Percentiles rank a stretch among this genome's conserved stretches.
These are phyloP conservation scores for Naegleria fowleri DNA, from an alignment of 208 protist species.

Conservation along the genomic window DNA sequence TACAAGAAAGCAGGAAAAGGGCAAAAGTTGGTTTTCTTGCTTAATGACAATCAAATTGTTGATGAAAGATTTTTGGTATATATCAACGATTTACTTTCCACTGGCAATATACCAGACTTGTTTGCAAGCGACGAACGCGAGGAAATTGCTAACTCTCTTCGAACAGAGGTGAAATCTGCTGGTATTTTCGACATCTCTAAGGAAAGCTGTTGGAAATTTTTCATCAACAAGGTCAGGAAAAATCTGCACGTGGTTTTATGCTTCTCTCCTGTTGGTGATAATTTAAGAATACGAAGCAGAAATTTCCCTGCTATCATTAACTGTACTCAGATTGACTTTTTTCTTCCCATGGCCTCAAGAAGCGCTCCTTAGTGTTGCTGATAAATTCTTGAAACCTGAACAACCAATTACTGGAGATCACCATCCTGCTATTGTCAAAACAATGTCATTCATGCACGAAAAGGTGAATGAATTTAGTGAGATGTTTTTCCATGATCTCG, in stretches of 20 bases:
- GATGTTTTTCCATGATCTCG: conserved; percentile 49
- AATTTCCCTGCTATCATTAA: conserved; percentile 73
- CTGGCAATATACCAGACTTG: conserved; percentile 51
- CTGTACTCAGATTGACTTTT: conserved; percentile 72
- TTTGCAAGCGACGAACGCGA: conserved; percentile 53
- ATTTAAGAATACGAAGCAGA: conserved; percentile 57
- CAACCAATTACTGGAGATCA: conserved; percentile 44
- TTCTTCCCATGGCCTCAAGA: conserved; percentile 76
- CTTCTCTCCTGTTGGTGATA: conserved; percentile 72
- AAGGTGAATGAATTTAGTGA: conserved; percentile 58
- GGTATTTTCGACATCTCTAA: conserved; percentile 50
- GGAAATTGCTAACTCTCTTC: conserved; percentile 49
- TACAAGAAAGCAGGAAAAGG: conserved; percentile 65
- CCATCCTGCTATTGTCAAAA: conserved; percentile 27
- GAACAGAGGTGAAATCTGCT: conserved; percentile 55
- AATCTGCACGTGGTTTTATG: conserved; percentile 70
- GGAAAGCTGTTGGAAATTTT: conserved; percentile 61
- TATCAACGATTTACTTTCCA: conserved; percentile 68
- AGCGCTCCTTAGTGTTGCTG: conserved; percentile 63
- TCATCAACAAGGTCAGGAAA: conserved; percentile 54
- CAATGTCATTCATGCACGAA: conserved; percentile 54
- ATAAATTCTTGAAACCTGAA: conserved; percentile 48
- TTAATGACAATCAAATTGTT: conserved; percentile 70
- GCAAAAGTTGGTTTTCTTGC: conserved; percentile 53
- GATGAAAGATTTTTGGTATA: conserved; percentile 64